Evolutionary conservation across 306 rosid genomes (phyloP), one percentile per base, ranked within the genome.

Genomic region (Amphicarpaea edgeworthii): DNA sequence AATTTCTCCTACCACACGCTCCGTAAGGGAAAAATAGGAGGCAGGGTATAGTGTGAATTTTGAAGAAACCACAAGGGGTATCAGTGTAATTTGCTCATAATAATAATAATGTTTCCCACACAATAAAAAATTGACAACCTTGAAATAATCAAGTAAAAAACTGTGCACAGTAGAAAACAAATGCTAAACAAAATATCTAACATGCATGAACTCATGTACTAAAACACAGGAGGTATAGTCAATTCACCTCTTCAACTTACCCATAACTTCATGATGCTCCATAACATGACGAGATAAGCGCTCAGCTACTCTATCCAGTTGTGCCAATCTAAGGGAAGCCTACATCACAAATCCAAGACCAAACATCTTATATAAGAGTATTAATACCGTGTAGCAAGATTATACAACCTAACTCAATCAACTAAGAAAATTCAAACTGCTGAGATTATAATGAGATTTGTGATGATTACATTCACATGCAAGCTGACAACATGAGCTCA

Each of bases 181-280:
- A 23, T 66, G 65, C 63, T 65, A 78, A 40, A 59, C 51, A 60
- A 66, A 60, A 63, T 75, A 50, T 64, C 17, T 45, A 79, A 38
- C 54, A 69, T 69, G 53, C 63, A 75, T 78, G 64, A 58, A 49
- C 17, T 58, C 42, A 10, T 68, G 73, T 49, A 58, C 55, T 5
- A 26, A 69, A 57, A 64, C 43, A 49, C 66, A 58, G 38, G 58
- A 40, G 32, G 77, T 51, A 51, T 51, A 54, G 75, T 8, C 79
- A 68, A 76, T 68, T 82, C 42, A 46, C 34, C 71, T 67, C 63
- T 72, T 76, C 75, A 70, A 51, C 97, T 87, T 87, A 96, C 99
- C 99, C 98, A 96, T 96, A 83, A 96, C 99, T 96, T 96, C 97
- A 81, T 96, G 96, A 82, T 96, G 92, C 86, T 96, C 90, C 97